These are phyloP conservation scores for Corchorus capsularis DNA, from an alignment of 345 rosid species.

Conservation along the genomic window DNA sequence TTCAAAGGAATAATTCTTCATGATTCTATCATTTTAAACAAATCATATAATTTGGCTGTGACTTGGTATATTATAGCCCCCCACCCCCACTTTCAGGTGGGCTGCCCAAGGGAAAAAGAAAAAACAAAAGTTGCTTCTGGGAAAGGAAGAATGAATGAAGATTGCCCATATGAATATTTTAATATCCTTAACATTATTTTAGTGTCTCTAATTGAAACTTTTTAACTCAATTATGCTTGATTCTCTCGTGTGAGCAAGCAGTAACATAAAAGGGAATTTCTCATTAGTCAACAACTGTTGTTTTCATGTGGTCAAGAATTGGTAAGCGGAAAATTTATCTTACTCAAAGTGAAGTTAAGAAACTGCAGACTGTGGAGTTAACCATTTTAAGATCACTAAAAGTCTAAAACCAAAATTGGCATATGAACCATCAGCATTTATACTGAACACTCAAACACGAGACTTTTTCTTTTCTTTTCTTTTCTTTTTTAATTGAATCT, in stretches of 20 bases:
- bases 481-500: too few species aligned
- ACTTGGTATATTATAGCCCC: not conserved
- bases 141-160: not conserved
- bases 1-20: conserved; percentile 17
- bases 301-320: not conserved
- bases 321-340: not conserved
- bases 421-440: too few species aligned
- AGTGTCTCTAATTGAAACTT: not conserved
- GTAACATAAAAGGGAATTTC: not conserved
- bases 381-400: not conserved
- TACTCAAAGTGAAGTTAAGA: too few species aligned
- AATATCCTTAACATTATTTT: not conserved
- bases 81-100: not conserved
- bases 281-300: not conserved
- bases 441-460: too few species aligned
- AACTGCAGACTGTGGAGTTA: too few species aligned
- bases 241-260: not conserved
- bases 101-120: not conserved
- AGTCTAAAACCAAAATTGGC: too few species aligned
- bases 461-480: too few species aligned
- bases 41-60: not conserved
- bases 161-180: not conserved
- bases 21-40: not conserved
- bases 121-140: not conserved
- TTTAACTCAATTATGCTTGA: not conserved